Conservation (phyloP, 192 early-diverging fungal genomes). For the Pecoramyces ruminantium region DNA sequence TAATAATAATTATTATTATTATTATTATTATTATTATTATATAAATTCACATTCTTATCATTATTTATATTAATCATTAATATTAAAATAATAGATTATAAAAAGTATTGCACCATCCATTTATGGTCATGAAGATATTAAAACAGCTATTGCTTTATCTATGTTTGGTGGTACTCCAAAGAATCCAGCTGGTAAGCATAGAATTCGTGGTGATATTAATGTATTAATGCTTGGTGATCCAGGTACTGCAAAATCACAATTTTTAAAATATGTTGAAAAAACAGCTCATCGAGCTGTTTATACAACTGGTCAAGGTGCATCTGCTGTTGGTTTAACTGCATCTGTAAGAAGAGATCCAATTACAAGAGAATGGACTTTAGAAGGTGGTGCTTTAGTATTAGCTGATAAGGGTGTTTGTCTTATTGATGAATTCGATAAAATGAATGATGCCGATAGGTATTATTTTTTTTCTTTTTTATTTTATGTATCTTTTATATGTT, state of each 20-base stretch:
- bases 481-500: too few species aligned
- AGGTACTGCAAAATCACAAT: constrained; percentile 75
- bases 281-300: constrained; percentile 72
- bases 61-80: neutral
- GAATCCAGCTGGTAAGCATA: constrained; percentile 82
- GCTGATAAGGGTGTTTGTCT: constrained; percentile 77
- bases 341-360: constrained; percentile 69
- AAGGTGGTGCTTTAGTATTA: constrained; percentile 73
- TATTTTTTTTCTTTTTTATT: neutral
- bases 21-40: neutral
- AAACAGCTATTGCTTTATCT: constrained; percentile 76
- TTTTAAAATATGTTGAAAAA: constrained; percentile 70
- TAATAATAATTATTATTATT: neutral
- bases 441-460: constrained; percentile 65
- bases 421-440: constrained; percentile 85
- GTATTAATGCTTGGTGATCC: constrained; percentile 83
- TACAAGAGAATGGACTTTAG: constrained; percentile 75
- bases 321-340: constrained; percentile 69
- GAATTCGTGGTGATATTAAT: constrained; percentile 96
- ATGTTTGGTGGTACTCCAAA: constrained; percentile 95
- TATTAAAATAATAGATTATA: constrained; percentile 50
- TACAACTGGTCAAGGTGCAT: constrained; percentile 73
- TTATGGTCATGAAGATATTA: constrained; percentile 95
- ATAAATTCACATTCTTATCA: neutral
- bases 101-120: constrained; percentile 96